A percentile compares a stretch with the other conserved stretches of the same genome.
These are phyloP conservation scores for Echium plantagineum DNA, from an alignment of 257 asterid genomes.

Conservation along the genomic window DNA sequence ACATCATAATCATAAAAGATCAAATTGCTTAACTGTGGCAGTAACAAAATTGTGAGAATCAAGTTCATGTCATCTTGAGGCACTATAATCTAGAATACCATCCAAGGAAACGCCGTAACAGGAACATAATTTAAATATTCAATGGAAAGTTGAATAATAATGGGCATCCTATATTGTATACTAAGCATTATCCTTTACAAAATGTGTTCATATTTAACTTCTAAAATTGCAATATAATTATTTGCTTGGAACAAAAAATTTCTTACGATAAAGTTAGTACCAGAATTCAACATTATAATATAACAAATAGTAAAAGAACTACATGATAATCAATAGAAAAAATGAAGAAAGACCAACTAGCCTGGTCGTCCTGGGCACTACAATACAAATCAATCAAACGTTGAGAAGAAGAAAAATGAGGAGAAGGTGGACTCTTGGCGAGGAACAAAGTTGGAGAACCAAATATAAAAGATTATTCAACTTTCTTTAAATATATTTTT, in stretches of 20 bases:
- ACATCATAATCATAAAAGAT: constrained; percentile 3
- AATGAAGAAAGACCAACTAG: too few relatives aligned
- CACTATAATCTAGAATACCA: too few relatives aligned
- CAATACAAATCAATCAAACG: background rate
- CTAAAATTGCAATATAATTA: too few relatives aligned
- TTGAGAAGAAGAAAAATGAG: background rate
- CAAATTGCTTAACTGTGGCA: constrained; percentile 1
- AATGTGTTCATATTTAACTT: too few relatives aligned
- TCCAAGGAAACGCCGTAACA: too few relatives aligned
- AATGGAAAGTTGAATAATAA: too few relatives aligned
- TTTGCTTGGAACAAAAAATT: too few relatives aligned
- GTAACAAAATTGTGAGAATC: too few relatives aligned
- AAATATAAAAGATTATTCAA: background rate
- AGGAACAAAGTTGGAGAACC: background rate
- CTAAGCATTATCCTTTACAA: too few relatives aligned
- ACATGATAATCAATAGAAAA: background rate
- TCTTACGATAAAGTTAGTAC: background rate
- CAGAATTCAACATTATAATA: background rate
- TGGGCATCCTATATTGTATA: too few relatives aligned
- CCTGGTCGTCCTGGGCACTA: background rate
- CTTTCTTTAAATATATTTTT: background rate
- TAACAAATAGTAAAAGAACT: background rate
- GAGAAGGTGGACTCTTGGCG: background rate
- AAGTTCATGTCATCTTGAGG: too few relatives aligned
- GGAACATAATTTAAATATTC: too few relatives aligned